Evolutionary conservation across 345 rosid species (phyloP).

Genomic region (Moricandia moricandioides): DNA sequence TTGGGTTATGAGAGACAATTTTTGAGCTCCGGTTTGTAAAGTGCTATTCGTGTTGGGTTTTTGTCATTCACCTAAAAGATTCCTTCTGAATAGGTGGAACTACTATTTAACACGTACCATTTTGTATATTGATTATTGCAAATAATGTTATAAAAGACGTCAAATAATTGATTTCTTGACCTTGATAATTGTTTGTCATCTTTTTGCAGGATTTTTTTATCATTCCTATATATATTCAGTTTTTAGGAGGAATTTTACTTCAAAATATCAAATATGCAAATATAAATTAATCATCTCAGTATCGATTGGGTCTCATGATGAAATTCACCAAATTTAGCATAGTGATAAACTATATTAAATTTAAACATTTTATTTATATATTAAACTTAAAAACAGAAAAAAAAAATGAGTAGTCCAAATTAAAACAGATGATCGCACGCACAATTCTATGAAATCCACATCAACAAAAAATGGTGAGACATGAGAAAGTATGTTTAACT

Average conservation of each 20-base stretch:
- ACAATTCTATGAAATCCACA: neutral
- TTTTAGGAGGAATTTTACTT: neutral
- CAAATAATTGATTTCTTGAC: slow-evolving; percentile 15
- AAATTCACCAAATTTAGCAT: neutral
- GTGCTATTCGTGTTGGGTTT: slow-evolving; percentile 37
- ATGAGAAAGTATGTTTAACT: neutral
- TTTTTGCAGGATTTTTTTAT: slow-evolving; percentile 16
- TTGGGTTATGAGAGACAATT: slow-evolving; percentile 35
- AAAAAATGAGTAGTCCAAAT: neutral
- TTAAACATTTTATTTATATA: too few species aligned
- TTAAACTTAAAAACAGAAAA: too few species aligned
- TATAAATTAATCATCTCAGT: neutral
- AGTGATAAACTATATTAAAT: too few species aligned
- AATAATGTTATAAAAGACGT: neutral
- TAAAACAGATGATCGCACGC: neutral
- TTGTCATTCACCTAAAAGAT: slow-evolving; percentile 33
- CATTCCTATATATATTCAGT: neutral
- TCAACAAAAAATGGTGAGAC: neutral
- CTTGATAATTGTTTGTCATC: slow-evolving; percentile 22
- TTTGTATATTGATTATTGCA: slow-evolving; percentile 17
- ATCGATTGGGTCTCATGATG: neutral
- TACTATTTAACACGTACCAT: slow-evolving; percentile 24
- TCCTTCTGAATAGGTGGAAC: slow-evolving; percentile 40
- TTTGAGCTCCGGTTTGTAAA: slow-evolving; percentile 34
- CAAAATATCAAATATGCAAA: neutral